phyloP scores from a whole-genome alignment of 306 rosid species.

The Inga oerstediana region DNA sequence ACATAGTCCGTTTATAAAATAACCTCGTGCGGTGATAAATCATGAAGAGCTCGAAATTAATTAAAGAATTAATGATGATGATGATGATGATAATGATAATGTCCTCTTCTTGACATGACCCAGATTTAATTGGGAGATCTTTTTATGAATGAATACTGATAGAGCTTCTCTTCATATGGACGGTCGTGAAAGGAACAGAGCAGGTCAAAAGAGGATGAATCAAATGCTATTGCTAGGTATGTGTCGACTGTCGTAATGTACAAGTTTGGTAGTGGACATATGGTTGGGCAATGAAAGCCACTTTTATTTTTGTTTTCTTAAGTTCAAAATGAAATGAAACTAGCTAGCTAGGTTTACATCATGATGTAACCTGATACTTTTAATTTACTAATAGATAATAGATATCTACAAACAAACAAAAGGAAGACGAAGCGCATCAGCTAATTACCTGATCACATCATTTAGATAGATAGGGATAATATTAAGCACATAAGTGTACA shows the following conservation, averaged over 20 bases:
- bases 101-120: background rate
- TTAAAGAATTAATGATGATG: background rate
- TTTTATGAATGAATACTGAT: background rate
- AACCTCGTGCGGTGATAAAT: background rate
- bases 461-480: background rate
- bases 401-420: too few species aligned
- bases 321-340: slow-evolving; percentile 10
- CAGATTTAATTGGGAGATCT: background rate
- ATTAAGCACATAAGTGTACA: background rate
- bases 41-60: background rate
- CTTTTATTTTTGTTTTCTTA: background rate
- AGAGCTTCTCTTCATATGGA: background rate
- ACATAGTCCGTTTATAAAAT: background rate
- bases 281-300: slow-evolving; percentile 11
- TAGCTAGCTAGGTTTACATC: slow-evolving; percentile 8
- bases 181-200: background rate
- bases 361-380: background rate
- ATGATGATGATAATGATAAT: background rate
- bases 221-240: background rate
- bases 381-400: background rate
- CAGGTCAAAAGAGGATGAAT: background rate
- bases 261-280: slow-evolving; percentile 17
- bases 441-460: slow-evolving; percentile 25
- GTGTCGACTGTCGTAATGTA: background rate
- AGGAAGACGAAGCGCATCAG: background rate